Base-by-base conservation (phyloP, 2,329 filamentous ascomycete species). In the Diaporthe destruens region DNA sequence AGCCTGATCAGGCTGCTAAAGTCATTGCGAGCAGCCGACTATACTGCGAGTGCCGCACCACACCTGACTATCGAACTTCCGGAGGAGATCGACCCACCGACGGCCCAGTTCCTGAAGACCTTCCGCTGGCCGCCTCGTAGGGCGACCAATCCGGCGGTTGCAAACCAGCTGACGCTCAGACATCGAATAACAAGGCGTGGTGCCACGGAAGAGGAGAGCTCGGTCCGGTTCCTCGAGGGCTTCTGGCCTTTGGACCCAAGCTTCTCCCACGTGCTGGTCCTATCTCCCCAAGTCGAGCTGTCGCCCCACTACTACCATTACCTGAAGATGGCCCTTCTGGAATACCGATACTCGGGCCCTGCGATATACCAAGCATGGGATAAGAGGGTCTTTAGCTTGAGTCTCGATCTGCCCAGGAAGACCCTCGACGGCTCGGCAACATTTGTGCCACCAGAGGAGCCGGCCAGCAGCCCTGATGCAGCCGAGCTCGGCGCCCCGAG, bases 11-110 rank as follows among this genome's bases (percentile, higher is more conserved):
- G 94, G 71, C 86, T 98, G 42, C 87, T 99, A 5, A 88, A 89
- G 73, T 98, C 95, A 6, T 86, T 99, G 34, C 86, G 88, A 74
- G 84, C 85, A 9, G 94, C 94, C 6, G 94, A 98, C 79, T 96
- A 95, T 79, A 87, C 90, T 59, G 91, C 92, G 0, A 85, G 92
- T 54, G 84, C 87, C 1, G 83, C 88, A 2, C 95, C 95, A 3
- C 91, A 93, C 74, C 84, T 99, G 59, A 97, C 93, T 2, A 90
- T 98, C 65, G 95, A 98, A 79, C 86, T 99, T 9, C 94, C 95
- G 0, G 84, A 89, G 36, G 83, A 89, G 39, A 84, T 95, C 23
- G 94, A 98, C 76, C 80, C 85, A 3, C 85, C 90, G 2, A 89
- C 93, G 6, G 85, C 89, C 67, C 82, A 83, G 18, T 94, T 91